Percentiles rank a stretch among this genome's conserved stretches.
Evolutionary conservation across 176 grass and related monocot genomes (phyloP).

Genomic region (Pontederia paniculata): DNA sequence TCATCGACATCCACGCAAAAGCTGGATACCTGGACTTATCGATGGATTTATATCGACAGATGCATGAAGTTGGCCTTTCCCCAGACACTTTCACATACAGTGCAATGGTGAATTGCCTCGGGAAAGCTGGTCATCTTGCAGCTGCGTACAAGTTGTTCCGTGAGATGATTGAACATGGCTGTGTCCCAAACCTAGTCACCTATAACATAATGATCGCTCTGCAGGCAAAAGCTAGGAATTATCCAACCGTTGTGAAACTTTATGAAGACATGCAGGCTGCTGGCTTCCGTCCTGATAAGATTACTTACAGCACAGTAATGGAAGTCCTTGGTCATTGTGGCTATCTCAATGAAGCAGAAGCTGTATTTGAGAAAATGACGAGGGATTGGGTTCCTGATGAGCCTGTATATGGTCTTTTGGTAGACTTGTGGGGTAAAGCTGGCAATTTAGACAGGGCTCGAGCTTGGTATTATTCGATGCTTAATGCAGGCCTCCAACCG

Average conservation of each 20-base stretch:
- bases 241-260: conserved; percentile 76
- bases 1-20: conserved; percentile 98
- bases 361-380: conserved; percentile 79
- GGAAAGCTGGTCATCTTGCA: conserved; percentile 69
- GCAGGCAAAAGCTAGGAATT: conserved; percentile 89
- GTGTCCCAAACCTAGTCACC: conserved; percentile 83
- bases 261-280: conserved; percentile 91
- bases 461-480: conserved; percentile 78
- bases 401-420: conserved; percentile 80
- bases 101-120: conserved; percentile 95
- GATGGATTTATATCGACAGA: conserved; percentile 64
- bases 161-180: conserved; percentile 86
- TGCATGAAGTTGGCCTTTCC: conserved; percentile 71
- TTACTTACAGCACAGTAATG: conserved; percentile 95
- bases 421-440: conserved; percentile 94
- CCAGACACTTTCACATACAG: conserved; percentile 93
- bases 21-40: conserved; percentile 71
- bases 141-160: conserved; percentile 75
- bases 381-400: conserved; percentile 85
- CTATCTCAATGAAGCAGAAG: conserved; percentile 69
- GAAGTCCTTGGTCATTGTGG: conserved; percentile 78
- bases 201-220: conserved; percentile 94
- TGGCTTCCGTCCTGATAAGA: conserved; percentile 93
- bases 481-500: conserved; percentile 67
- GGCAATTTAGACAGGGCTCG: conserved; percentile 74